Conservation (phyloP, 768 basidiomycete species). For the Lactarius hatsudake region DNA sequence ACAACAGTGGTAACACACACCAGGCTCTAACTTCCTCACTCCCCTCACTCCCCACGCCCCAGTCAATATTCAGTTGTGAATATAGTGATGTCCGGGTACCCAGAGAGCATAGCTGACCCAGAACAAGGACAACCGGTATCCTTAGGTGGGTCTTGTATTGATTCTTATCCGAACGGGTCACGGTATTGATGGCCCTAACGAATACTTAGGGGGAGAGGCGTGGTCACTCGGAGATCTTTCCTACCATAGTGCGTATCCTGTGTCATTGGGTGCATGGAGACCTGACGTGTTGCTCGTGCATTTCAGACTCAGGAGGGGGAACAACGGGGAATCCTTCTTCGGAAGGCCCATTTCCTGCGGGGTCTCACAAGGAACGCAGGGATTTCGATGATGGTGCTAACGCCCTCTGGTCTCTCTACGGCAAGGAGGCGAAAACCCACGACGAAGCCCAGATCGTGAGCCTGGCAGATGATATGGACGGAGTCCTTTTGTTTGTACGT, state of each 20-base stretch:
- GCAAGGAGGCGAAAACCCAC: not conserved
- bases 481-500: not conserved
- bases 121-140: not conserved
- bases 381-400: slow-evolving; percentile 13
- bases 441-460: not conserved
- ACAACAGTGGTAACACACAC: too few relatives aligned
- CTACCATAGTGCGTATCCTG: not conserved
- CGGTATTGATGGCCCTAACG: not conserved
- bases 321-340: not conserved
- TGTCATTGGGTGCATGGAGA: not conserved
- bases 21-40: not conserved
- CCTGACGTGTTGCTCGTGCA: not conserved
- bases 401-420: slow-evolving; percentile 6
- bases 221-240: not conserved
- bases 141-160: not conserved
- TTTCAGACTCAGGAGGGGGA: not conserved
- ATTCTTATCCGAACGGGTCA: not conserved
- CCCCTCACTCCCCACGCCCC: not conserved
- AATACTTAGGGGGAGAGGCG: not conserved
- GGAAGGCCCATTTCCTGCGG: not conserved
- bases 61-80: not conserved
- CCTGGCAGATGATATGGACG: slow-evolving; percentile 2
- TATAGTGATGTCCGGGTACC: not conserved
- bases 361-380: not conserved
- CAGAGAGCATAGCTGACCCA: not conserved